phyloP scores from a whole-genome alignment of 164 flowering plant species.

The Euptelea pleiosperma region DNA sequence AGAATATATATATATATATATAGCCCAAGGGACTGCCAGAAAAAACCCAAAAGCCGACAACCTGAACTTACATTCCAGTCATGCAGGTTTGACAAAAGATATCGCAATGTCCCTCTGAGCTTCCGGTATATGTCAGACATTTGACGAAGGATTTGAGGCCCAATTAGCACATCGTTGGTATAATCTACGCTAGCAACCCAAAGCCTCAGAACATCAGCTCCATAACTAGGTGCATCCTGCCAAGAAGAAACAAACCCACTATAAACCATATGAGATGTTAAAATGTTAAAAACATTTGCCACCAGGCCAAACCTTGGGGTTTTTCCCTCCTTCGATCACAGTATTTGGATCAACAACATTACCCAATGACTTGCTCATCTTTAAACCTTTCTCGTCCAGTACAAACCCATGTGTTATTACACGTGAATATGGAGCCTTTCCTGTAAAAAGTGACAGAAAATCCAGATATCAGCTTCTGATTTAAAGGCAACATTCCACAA shows the following conservation, averaged over 20 bases:
- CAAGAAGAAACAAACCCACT: conserved; percentile 18
- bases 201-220: conserved; percentile 93
- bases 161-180: conserved; percentile 83
- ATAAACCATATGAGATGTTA: conserved; percentile 2
- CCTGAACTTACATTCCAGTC: conserved; percentile 79
- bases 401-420: conserved; percentile 98
- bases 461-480: not conserved
- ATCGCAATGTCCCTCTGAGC: conserved; percentile 87
- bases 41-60: conserved; percentile 4
- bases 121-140: conserved; percentile 95
- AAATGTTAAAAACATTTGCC: not conserved
- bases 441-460: conserved; percentile 35
- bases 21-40: not conserved
- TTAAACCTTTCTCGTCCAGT: conserved; percentile 90
- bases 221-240: conserved; percentile 84
- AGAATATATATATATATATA: not conserved
- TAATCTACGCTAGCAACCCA: conserved; percentile 99
- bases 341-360: conserved; percentile 90
- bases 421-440: conserved; percentile 80
- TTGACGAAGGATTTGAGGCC: conserved; percentile 86
- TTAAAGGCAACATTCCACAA: not conserved
- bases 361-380: conserved; percentile 99
- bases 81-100: conserved; percentile 84
- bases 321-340: conserved; percentile 88
- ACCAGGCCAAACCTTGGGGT: conserved; percentile 48